Evolutionary conservation across 2,329 filamentous ascomycete species (phyloP).

Genomic region (Tricladium varicosporioides): DNA sequence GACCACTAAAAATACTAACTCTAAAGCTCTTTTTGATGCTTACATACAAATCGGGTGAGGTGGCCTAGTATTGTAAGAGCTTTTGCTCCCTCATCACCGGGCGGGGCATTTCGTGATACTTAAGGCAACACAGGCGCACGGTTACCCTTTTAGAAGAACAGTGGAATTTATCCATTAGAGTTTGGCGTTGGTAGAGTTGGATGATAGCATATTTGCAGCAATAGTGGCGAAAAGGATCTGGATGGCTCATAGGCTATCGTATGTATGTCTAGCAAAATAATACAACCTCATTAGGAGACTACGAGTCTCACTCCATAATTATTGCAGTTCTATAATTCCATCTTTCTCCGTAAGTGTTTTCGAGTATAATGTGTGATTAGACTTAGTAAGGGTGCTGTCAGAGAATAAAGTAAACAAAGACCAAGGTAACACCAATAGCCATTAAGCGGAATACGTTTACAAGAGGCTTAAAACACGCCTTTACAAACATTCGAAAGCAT

Average conservation of each 20-base stretch:
- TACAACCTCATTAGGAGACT: slow-evolving; percentile 28
- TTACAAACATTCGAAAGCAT: no score
- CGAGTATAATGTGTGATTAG: no score
- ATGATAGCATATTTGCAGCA: slow-evolving; percentile 2
- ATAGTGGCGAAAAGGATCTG: slow-evolving; percentile 18
- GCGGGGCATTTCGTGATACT: slow-evolving; percentile 10
- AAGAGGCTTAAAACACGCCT: no score
- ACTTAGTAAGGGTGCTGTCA: no score
- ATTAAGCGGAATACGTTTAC: no score
- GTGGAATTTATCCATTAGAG: neutral
- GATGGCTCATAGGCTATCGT: slow-evolving; percentile 18
- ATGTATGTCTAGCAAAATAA: slow-evolving; percentile 29
- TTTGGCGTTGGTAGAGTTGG: slow-evolving; percentile 20
- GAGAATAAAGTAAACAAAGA: no score
- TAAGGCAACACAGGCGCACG: slow-evolving; percentile 16
- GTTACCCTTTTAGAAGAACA: slow-evolving; percentile 1
- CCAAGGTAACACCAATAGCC: no score
- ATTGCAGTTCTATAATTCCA: no score
- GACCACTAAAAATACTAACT: slow-evolving; percentile 6
- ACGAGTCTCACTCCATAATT: slow-evolving; percentile 21
- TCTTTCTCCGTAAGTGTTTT: no score
- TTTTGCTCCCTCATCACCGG: slow-evolving; percentile 14
- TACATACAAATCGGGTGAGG: neutral
- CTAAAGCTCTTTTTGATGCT: neutral
- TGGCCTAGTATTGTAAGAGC: slow-evolving; percentile 19